Conservation (phyloP, 441 rosid genomes). For the Aleurites moluccanus region DNA sequence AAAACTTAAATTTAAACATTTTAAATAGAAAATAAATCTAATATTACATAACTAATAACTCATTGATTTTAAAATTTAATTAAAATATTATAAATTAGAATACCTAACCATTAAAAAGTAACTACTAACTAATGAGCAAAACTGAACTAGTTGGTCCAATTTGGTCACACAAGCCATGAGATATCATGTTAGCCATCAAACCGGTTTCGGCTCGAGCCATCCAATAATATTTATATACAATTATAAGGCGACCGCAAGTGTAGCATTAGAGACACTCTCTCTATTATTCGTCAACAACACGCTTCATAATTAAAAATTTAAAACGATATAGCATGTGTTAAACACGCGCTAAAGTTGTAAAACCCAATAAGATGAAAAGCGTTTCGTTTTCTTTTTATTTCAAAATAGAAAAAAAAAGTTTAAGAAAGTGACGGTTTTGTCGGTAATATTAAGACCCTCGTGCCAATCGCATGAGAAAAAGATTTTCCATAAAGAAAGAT, state of each 20-base stretch:
- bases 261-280: slow-evolving; percentile 12
- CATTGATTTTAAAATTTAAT: too few species aligned
- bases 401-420: slow-evolving; percentile 25
- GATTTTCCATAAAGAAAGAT: slow-evolving; percentile 10
- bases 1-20: too few species aligned
- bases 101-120: too few species aligned
- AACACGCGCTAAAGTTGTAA: neutral
- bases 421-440: slow-evolving; percentile 37
- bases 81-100: too few species aligned
- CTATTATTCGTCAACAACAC: neutral
- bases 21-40: too few species aligned
- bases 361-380: neutral
- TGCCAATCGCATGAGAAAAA: slow-evolving; percentile 30
- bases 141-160: too few species aligned
- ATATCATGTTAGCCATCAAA: neutral
- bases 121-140: too few species aligned
- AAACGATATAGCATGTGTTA: neutral
- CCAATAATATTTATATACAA: neutral
- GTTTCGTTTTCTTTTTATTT: neutral
- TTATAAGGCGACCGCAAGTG: neutral
- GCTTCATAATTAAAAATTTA: neutral
- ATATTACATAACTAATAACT: too few species aligned
- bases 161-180: too few species aligned
- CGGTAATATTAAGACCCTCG: slow-evolving; percentile 17
- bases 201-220: slow-evolving; percentile 1